Conservation (phyloP, 2,329 filamentous ascomycete genomes). For the Acrocalymma vagum region DNA sequence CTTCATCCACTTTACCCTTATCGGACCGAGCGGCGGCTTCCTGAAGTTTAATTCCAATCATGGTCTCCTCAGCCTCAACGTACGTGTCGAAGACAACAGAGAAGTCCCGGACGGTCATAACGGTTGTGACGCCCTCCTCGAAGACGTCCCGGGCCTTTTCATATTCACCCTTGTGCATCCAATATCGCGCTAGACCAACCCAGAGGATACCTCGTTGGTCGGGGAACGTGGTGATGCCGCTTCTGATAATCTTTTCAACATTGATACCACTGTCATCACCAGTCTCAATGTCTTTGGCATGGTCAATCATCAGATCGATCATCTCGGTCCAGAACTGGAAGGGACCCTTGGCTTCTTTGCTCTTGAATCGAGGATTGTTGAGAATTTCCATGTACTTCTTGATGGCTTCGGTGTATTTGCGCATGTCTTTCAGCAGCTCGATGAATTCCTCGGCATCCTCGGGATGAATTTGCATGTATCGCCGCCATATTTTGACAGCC, state of each 20-base stretch:
- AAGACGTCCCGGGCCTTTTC: slow-evolving; percentile 93
- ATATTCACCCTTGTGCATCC: slow-evolving; percentile 92
- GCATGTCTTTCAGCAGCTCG: slow-evolving; percentile 81
- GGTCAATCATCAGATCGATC: slow-evolving; percentile 91
- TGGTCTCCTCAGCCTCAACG: slow-evolving; percentile 94
- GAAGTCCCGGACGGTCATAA: slow-evolving; percentile 98
- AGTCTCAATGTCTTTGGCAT: slow-evolving; percentile 85
- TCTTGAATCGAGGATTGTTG: slow-evolving; percentile 88
- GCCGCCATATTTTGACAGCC: slow-evolving; percentile 89
- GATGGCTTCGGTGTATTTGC: slow-evolving; percentile 89
- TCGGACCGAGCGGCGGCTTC: slow-evolving; percentile 81
- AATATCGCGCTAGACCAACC: slow-evolving; percentile 94
- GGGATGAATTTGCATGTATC: slow-evolving; percentile 97
- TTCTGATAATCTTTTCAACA: slow-evolving; percentile 90
- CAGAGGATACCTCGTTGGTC: slow-evolving; percentile 95
- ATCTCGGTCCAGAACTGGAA: slow-evolving; percentile 99
- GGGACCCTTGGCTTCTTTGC: slow-evolving; percentile 91
- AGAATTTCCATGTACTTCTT: slow-evolving; percentile 90
- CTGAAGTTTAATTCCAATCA: slow-evolving; percentile 92
- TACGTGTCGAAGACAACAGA: slow-evolving; percentile 97
- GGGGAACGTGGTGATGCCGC: slow-evolving; percentile 87
- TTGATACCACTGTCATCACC: slow-evolving; percentile 84
- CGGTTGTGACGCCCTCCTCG: slow-evolving; percentile 95
- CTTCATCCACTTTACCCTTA: slow-evolving; percentile 78
- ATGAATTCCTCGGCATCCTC: slow-evolving; percentile 97